These are phyloP conservation scores for Dendrobium chrysotoxum DNA, from an alignment of 106 monocot species.

Conservation along the genomic window DNA sequence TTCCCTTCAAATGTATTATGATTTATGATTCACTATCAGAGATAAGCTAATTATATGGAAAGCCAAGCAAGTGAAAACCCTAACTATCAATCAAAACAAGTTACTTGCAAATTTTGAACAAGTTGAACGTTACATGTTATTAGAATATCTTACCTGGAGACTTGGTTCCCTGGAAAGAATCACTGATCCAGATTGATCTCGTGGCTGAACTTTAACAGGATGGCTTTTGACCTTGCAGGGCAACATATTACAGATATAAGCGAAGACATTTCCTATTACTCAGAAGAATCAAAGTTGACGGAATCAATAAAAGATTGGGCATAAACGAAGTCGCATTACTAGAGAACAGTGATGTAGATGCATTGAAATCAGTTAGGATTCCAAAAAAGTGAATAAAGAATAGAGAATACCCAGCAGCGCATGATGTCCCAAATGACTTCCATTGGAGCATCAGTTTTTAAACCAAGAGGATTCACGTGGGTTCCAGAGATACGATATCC, in stretches of 20 bases:
- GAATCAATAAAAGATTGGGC: neutral
- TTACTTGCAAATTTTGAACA: neutral
- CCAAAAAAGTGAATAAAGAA: neutral
- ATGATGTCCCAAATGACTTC: constrained; percentile 94
- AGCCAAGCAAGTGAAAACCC: neutral
- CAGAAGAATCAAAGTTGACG: neutral
- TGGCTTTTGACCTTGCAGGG: constrained; percentile 65
- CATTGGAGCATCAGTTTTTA: constrained; percentile 92
- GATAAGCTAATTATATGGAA: too few species aligned
- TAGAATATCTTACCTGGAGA: constrained; percentile 38
- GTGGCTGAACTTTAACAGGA: constrained; percentile 64
- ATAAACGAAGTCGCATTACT: neutral
- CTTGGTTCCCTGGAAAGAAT: constrained; percentile 76
- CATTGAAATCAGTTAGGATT: neutral
- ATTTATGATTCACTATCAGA: too few species aligned
- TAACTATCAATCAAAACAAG: neutral
- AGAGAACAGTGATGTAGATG: neutral
- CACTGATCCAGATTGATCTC: constrained; percentile 59
- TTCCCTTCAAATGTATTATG: too few species aligned
- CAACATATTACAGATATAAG: neutral
- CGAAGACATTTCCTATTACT: neutral
- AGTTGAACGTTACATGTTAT: neutral
- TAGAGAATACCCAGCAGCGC: constrained; percentile 83
- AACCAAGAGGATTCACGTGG: constrained; percentile 82
- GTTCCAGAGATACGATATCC: constrained; percentile 89